Conservation (phyloP, 768 basidiomycete genomes). For the Candolleomyces aberdarensis region DNA sequence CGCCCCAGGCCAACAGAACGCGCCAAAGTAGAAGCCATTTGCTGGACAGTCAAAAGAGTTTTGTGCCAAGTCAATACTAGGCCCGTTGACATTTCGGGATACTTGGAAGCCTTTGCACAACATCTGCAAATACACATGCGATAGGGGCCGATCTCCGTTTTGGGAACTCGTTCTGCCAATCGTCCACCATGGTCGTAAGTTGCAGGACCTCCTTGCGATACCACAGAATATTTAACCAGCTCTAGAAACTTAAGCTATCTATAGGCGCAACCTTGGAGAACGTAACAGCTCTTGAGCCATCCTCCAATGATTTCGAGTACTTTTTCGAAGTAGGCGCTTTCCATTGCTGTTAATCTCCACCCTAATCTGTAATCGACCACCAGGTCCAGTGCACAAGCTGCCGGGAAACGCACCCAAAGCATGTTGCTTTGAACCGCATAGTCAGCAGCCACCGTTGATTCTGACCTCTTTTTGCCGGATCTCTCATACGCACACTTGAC, state of each 20-base stretch:
- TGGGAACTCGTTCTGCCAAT: conserved; percentile 3
- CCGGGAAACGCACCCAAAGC: conserved; percentile 71
- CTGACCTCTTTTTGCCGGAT: neutral
- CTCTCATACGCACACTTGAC: neutral
- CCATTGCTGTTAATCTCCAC: neutral
- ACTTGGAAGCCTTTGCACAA: neutral
- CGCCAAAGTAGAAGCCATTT: conserved; percentile 13
- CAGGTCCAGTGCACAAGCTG: conserved; percentile 80
- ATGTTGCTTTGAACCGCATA: conserved; percentile 65
- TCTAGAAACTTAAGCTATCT: conserved; percentile 50
- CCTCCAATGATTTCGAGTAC: conserved; percentile 69
- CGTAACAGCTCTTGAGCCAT: conserved; percentile 66
- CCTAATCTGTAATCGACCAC: neutral
- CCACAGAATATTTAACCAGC: neutral
- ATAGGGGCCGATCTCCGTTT: conserved; percentile 7
- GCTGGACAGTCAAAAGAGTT: conserved; percentile 2
- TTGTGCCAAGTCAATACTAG: neutral
- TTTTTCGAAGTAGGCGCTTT: conserved; percentile 63
- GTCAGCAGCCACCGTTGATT: conserved; percentile 33
- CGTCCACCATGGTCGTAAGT: conserved; percentile 51
- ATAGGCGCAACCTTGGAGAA: conserved; percentile 82
- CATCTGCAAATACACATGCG: conserved; percentile 9
- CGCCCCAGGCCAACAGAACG: conserved; percentile 5
- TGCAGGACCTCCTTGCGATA: neutral
- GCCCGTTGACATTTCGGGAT: neutral